phyloP scores from a whole-genome alignment of 192 early-diverging fungal genomes.

The Dissophora ornata region DNA sequence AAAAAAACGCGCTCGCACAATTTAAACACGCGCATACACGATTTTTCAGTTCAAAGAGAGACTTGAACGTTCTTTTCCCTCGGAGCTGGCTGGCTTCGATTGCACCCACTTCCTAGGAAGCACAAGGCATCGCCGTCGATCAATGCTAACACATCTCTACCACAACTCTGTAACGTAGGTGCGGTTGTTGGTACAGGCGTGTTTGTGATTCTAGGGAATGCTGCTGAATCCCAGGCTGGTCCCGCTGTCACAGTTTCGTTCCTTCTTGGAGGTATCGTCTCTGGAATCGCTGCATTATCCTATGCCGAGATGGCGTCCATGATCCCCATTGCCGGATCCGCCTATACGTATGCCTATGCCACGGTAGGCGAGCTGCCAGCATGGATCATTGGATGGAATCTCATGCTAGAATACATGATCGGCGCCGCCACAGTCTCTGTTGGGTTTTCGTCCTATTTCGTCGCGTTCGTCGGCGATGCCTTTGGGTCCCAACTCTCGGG shows the following conservation, averaged over 20 bases:
- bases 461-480: constrained; percentile 72
- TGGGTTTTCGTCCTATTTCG: constrained; percentile 88
- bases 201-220: constrained; percentile 64
- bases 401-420: constrained; percentile 90
- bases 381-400: constrained; percentile 94
- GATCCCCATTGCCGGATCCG: constrained; percentile 88
- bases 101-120: too few relatives aligned
- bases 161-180: constrained; percentile 11
- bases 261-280: constrained; percentile 78
- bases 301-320: constrained; percentile 91
- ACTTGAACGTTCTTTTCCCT: too few relatives aligned
- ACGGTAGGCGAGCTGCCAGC: constrained; percentile 88
- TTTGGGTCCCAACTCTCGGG: constrained; percentile 62
- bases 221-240: constrained; percentile 81
- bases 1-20: too few relatives aligned
- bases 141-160: too few relatives aligned
- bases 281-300: constrained; percentile 80
- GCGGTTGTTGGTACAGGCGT: constrained; percentile 52
- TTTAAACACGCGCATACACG: too few relatives aligned
- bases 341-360: constrained; percentile 89
- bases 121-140: too few relatives aligned
- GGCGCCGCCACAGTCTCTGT: constrained; percentile 84
- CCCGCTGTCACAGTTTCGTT: constrained; percentile 88
- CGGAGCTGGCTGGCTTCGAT: too few relatives aligned
- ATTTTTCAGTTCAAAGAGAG: too few relatives aligned